Conservation (phyloP, 1,284 basidiomycete genomes). For the Mycena sp. region DNA sequence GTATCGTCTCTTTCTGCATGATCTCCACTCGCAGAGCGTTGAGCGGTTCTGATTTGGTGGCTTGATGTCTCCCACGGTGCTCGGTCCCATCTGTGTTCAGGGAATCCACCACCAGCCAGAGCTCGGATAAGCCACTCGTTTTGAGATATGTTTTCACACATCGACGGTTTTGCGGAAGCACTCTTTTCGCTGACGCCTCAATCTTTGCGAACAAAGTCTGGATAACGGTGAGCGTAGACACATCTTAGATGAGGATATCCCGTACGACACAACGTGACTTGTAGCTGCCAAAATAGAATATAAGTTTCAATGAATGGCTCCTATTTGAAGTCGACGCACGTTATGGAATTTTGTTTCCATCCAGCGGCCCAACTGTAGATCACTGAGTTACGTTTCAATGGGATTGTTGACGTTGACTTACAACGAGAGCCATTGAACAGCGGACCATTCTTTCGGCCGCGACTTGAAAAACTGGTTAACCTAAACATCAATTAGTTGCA, state of each 20-base stretch:
- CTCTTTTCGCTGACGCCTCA: slow-evolving; percentile 27
- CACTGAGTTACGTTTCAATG: too few relatives aligned
- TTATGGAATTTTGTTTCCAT: slow-evolving; percentile 36
- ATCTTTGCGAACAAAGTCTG: slow-evolving; percentile 19
- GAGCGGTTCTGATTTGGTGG: slow-evolving; percentile 28
- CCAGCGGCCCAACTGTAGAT: slow-evolving; percentile 44
- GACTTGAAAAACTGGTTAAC: slow-evolving; percentile 42
- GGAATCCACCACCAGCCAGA: slow-evolving; percentile 35
- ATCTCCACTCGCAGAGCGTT: slow-evolving; percentile 26
- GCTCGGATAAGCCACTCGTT: slow-evolving; percentile 31
- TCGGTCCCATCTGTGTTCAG: slow-evolving; percentile 29
- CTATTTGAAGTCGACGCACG: not conserved
- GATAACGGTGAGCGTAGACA: too few relatives aligned
- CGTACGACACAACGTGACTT: too few relatives aligned
- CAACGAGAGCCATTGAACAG: slow-evolving; percentile 43
- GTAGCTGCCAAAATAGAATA: not conserved
- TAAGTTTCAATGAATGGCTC: not conserved
- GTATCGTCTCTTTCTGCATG: slow-evolving; percentile 27
- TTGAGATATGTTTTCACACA: slow-evolving; percentile 33
- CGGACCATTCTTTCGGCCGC: slow-evolving; percentile 36
- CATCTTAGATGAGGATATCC: too few relatives aligned
- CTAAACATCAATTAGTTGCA: too few relatives aligned
- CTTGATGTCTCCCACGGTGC: slow-evolving; percentile 10
- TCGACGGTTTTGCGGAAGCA: slow-evolving; percentile 32
- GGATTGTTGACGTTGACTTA: slow-evolving; percentile 30